Evolutionary conservation across 2,329 filamentous ascomycete species (phyloP).

Genomic region (Ophiostoma sp.): DNA sequence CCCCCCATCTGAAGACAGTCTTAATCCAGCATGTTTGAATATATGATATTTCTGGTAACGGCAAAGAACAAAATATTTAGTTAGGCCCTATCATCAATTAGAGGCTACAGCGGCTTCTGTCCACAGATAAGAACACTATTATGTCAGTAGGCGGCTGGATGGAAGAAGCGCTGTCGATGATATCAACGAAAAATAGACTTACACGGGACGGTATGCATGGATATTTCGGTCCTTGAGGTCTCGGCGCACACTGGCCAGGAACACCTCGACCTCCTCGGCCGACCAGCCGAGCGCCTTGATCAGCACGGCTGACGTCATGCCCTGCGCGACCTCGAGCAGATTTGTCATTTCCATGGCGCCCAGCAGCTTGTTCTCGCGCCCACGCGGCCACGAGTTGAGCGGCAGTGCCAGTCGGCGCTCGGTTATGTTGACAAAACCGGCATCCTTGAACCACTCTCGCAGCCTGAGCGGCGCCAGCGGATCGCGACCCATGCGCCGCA

Average conservation of each 20-base stretch:
- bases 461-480: conserved; percentile 20
- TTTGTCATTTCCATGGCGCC: conserved; percentile 36
- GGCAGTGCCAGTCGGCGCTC: conserved; percentile 34
- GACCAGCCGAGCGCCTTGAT: conserved; percentile 33
- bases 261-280: conserved; percentile 31
- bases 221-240: conserved; percentile 32
- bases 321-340: conserved; percentile 33
- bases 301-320: conserved; percentile 33
- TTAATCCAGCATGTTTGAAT: too few relatives aligned
- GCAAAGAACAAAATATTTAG: too few relatives aligned
- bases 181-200: not conserved
- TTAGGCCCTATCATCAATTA: not conserved
- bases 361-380: conserved; percentile 35
- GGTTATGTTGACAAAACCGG: conserved; percentile 33
- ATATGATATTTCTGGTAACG: too few relatives aligned
- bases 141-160: not conserved
- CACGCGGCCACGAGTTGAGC: conserved; percentile 36
- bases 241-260: conserved; percentile 32
- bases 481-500: conserved; percentile 22
- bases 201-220: conserved; percentile 30
- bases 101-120: conserved; percentile 2
- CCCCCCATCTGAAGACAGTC: too few relatives aligned
- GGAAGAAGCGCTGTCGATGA: not conserved
- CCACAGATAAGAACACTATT: conserved; percentile 7
- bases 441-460: conserved; percentile 28